Evolutionary conservation across 2,329 filamentous ascomycete genomes (phyloP), one percentile per base, ranked within the genome.

Genomic region (Aspergillus japonicus): DNA sequence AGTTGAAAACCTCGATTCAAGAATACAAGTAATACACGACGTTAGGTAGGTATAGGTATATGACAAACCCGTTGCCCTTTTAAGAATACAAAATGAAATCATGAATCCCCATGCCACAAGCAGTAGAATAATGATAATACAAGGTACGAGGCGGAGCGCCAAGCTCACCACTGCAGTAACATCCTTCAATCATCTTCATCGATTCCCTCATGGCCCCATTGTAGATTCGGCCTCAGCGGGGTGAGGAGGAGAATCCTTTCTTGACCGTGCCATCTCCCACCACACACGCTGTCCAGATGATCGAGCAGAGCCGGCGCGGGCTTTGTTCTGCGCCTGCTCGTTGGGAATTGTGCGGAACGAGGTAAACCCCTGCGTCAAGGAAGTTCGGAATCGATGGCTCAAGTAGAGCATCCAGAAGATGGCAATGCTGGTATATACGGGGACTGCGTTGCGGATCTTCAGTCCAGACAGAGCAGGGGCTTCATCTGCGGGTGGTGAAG

Each of bases 391-490:
- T 47, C 33, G 53, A 42, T 55, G 53, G 14, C 53, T 47, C 11
- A 47, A 48, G 39, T 55, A 55, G 12, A 55, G 53, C 44, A 44
- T 47, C 29, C 21, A 21, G 19, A 55, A 55, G 3, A 21, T 21
- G 26, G 10, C 19, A 31, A 55, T 48, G n/a, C 53, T 47, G 12
- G 29, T 44, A 29, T 55, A 55, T n/a, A 55, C 53, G n/a, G 53
- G 53, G 24, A 55, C 47, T 14, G 53, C 53, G 14, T 55, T 55
- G 31, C 53, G 19, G 26, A 55, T 14, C 16, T 47, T 48, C 53
- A 55, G 19, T 48, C 42, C 42, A n/a, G 44, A 55, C 11, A 47
- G 24, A 21, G 42, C 24, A 19, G 53, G 42, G 24, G 44, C 26
- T 11, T 55, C 53, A 2, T 55, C 53, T 11, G 42, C 26, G 26